phyloP scores from a whole-genome alignment of 2,329 filamentous ascomycete species.

The Elsinoe perseae region DNA sequence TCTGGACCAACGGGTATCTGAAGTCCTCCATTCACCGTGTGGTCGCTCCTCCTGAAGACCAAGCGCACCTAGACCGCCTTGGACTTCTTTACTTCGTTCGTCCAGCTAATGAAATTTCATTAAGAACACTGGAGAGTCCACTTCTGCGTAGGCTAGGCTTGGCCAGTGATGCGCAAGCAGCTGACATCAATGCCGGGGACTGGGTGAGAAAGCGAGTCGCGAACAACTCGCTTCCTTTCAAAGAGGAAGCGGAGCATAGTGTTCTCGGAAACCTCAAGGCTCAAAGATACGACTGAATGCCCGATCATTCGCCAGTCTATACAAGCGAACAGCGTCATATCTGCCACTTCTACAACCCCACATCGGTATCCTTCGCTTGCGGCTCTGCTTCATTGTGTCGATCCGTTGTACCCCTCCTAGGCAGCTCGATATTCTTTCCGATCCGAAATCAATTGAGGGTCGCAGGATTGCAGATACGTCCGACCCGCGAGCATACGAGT shows the following conservation, averaged over 20 bases:
- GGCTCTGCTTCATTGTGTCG: no score
- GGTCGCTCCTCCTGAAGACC: conserved; percentile 41
- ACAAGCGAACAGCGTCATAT: no score
- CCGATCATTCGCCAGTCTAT: no score
- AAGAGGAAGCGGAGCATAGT: background rate
- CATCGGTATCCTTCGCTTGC: no score
- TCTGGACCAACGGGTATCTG: conserved; percentile 37
- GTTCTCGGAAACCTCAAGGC: no score
- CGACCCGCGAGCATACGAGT: no score
- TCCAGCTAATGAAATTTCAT: background rate
- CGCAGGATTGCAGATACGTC: no score
- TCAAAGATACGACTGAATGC: no score
- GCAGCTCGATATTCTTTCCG: no score
- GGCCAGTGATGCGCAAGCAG: background rate
- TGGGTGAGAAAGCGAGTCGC: background rate
- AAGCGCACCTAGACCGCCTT: conserved; percentile 38
- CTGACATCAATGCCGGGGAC: background rate
- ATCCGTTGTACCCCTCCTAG: no score
- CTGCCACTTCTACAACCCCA: no score
- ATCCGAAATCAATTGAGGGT: no score
- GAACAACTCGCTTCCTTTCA: background rate
- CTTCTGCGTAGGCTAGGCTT: background rate
- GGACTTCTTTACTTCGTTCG: conserved; percentile 38
- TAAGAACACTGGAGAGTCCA: background rate
- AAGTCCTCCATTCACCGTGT: conserved; percentile 47